These are phyloP conservation scores for Globisporangium orthogonon DNA, from an alignment of 352 stramenopile genomes.

Conservation along the genomic window DNA sequence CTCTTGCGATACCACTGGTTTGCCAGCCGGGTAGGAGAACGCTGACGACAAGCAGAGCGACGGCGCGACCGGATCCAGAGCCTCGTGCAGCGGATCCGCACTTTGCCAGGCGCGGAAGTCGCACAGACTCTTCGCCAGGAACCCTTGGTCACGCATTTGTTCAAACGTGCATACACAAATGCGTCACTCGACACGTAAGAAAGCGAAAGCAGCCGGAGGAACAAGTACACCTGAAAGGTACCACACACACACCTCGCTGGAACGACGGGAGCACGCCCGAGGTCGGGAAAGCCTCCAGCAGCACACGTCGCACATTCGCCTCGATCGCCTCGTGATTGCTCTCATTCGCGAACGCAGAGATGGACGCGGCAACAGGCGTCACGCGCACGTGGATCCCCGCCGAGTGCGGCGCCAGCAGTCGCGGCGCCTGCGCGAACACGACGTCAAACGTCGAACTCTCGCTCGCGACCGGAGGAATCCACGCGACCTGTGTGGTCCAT, in stretches of 20 bases:
- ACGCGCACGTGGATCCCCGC: constrained; percentile 32
- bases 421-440: constrained; percentile 20
- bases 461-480: constrained; percentile 15
- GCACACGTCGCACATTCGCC: constrained; percentile 20
- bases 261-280: constrained; percentile 5
- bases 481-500: constrained; percentile 22
- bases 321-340: constrained; percentile 23
- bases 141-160: constrained; percentile 14
- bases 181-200: too few species aligned
- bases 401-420: constrained; percentile 15
- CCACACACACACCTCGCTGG: constrained; percentile 9
- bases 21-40: constrained; percentile 16
- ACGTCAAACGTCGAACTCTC: constrained; percentile 33
- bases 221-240: too few species aligned
- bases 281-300: constrained; percentile 19
- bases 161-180: neutral
- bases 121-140: constrained; percentile 37
- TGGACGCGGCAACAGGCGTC: neutral
- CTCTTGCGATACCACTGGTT: neutral
- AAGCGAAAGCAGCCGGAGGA: neutral
- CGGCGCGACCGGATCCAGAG: neutral
- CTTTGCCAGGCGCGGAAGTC: constrained; percentile 19
- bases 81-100: constrained; percentile 4
- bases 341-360: constrained; percentile 11
- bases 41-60: constrained; percentile 31